Evolutionary conservation across 176 grass and related monocot genomes (phyloP), one percentile per base, ranked within the genome.

Genomic region (Carex kokanica): DNA sequence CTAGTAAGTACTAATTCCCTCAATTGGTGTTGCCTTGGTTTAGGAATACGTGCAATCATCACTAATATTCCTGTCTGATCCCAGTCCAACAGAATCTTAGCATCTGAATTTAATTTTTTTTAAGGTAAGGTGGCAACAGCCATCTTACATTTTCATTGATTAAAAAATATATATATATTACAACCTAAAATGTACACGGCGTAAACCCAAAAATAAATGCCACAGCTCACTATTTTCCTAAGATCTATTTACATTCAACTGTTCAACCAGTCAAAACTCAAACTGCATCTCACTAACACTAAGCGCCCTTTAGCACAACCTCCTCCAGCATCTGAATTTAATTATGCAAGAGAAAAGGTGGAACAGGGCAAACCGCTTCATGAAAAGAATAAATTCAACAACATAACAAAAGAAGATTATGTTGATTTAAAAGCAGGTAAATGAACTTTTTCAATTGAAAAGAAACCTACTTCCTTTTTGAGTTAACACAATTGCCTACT

Each of bases 81-180:
- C 45, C 45, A 55, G 23, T 14, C 21, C 20, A 77, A 77, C 23
- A 55, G 72, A 24, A 77, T 77, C 72, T 77, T 77, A 77, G 72
- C 47, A 77, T 77, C 23, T 18, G 49, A 54, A 27, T 27, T 27
- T 27, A n/a, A n/a, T 27, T 27, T 27, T 27, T 27, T 1, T 27
- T 2, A 27, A 27, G 27, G 27, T 27, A 27, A 27, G 27, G 27
- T 1, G 27, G 27, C 27, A 27, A 27, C 27, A 27, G 27, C 27
- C 27, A 27, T 27, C 27, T 27, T 27, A 27, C 27, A 27, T 27
- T 27, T 27, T 27, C 27, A 27, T 27, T 27, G 27, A 27, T 27
- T 27, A 27, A 27, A 27, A 27, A 25, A 27, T 27, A 27, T 27
- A 27, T 27, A 27, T 27, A 27, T 27, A 2, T 1, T n/a, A n/a